Evolutionary conservation across 352 stramenopile species (phyloP).

Genomic region (Pythium coloratum): DNA sequence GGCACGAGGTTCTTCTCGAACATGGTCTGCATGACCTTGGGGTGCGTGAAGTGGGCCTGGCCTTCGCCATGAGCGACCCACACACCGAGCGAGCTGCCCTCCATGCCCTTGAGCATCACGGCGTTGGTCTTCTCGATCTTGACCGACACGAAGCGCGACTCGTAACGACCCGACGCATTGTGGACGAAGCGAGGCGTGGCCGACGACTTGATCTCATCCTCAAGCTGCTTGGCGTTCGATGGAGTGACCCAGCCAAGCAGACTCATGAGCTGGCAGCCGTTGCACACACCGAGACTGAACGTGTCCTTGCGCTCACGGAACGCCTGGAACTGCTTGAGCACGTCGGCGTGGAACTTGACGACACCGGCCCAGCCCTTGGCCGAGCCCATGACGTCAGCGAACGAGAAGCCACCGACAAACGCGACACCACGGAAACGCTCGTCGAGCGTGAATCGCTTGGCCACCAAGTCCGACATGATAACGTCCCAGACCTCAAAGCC

Average conservation of each 20-base stretch:
- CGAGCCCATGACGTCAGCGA: constrained; percentile 98
- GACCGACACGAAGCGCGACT: constrained; percentile 97
- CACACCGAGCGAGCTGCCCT: constrained; percentile 95
- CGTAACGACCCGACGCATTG: constrained; percentile 96
- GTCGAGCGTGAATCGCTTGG: constrained; percentile 90
- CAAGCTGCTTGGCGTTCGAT: constrained; percentile 51
- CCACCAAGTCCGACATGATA: constrained; percentile 96
- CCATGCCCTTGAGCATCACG: constrained; percentile 99
- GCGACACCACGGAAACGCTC: constrained; percentile 95
- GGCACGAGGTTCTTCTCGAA: constrained; percentile 92
- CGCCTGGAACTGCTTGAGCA: constrained; percentile 95
- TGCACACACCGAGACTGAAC: constrained; percentile 99
- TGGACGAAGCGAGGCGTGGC: constrained; percentile 95
- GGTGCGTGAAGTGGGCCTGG: constrained; percentile 95
- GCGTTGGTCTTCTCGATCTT: constrained; percentile 94
- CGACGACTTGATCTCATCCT: constrained; percentile 54
- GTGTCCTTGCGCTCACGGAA: constrained; percentile 96
- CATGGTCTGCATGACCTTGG: constrained; percentile 87
- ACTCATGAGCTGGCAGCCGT: constrained; percentile 99
- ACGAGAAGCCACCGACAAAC: constrained; percentile 99
- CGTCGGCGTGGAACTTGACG: constrained; percentile 96
- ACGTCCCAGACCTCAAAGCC: constrained; percentile 99
- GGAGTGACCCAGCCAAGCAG: constrained; percentile 96
- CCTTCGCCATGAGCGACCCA: constrained; percentile 96
- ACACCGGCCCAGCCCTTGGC: constrained; percentile 98